A percentile compares a stretch with the other conserved stretches of the same genome.
Conservation (phyloP, 805 yeast species). For the Candida loeiensis region DNA sequence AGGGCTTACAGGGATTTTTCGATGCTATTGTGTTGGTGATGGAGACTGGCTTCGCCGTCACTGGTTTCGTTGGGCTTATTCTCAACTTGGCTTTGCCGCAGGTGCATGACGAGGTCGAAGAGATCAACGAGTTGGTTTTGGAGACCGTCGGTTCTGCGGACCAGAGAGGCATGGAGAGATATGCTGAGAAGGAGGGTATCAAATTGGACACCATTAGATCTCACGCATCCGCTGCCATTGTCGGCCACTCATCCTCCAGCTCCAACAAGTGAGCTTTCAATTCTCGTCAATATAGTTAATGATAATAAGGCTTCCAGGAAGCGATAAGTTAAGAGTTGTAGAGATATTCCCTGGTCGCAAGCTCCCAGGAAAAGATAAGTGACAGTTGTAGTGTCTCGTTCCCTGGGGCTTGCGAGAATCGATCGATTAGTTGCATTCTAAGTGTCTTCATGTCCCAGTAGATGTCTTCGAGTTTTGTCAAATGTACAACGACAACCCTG, state of each 20-base stretch:
- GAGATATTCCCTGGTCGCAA: too few relatives aligned
- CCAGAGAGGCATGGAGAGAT: slow-evolving; percentile 30
- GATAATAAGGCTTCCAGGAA: too few relatives aligned
- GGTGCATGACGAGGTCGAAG: slow-evolving; percentile 48
- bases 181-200: slow-evolving; percentile 30
- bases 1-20: slow-evolving; percentile 54
- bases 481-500: too few relatives aligned
- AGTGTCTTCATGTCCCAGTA: too few relatives aligned
- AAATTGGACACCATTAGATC: slow-evolving; percentile 23
- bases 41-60: slow-evolving; percentile 71
- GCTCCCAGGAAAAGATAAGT: too few relatives aligned
- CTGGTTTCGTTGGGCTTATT: slow-evolving; percentile 62
- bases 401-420: too few relatives aligned
- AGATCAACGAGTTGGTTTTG: slow-evolving; percentile 43
- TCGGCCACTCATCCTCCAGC: slow-evolving; percentile 6
- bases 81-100: slow-evolving; percentile 63
- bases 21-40: slow-evolving; percentile 67
- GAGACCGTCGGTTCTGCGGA: slow-evolving; percentile 42
- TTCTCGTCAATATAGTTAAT: too few relatives aligned
- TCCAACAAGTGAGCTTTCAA: slow-evolving; percentile 2
- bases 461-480: too few relatives aligned
- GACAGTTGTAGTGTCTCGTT: too few relatives aligned
- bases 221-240: slow-evolving; percentile 3
- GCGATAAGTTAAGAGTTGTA: too few relatives aligned
- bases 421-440: too few relatives aligned